These are phyloP conservation scores for Tylopilus felleus DNA, from an alignment of 768 basidiomycete species.

Conservation along the genomic window DNA sequence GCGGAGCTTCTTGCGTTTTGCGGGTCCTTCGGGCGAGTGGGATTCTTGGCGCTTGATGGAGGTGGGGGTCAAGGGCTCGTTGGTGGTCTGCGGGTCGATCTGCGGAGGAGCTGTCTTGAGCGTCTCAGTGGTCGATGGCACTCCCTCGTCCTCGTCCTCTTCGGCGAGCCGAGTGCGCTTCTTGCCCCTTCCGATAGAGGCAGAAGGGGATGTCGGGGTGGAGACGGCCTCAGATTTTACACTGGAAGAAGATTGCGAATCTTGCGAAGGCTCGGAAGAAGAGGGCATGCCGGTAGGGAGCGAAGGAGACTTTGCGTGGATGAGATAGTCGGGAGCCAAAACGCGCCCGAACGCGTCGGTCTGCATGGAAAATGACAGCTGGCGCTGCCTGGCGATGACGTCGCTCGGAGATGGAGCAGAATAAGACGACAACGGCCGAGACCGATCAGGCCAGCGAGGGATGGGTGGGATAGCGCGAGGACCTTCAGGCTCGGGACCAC, in stretches of 20 bases:
- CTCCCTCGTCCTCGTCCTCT: background rate
- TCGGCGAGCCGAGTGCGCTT: slow-evolving; percentile 17
- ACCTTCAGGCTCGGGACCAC: slow-evolving; percentile 5
- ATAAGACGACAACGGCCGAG: background rate
- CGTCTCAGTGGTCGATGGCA: background rate
- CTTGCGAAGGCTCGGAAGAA: background rate
- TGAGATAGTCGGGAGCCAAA: background rate
- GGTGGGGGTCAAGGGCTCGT: background rate
- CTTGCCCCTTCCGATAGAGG: slow-evolving; percentile 5
- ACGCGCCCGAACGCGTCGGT: slow-evolving; percentile 15
- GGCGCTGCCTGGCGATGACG: slow-evolving; percentile 10
- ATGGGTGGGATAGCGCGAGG: background rate
- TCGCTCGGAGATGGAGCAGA: background rate
- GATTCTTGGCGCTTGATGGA: slow-evolving; percentile 1
- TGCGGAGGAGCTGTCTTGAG: background rate
- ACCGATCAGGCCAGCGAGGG: slow-evolving; percentile 12
- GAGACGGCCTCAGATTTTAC: background rate
- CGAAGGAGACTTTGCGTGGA: background rate
- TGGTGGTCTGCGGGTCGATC: background rate
- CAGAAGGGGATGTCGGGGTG: slow-evolving; percentile 10
- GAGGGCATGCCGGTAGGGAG: background rate
- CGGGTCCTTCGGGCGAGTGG: background rate
- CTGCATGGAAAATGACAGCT: background rate
- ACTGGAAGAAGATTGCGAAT: background rate
- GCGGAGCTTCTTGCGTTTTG: slow-evolving; percentile 17